Base-by-base conservation (phyloP, 371 early-diverging fungal genomes). In the Cokeromyces recurvatus region DNA sequence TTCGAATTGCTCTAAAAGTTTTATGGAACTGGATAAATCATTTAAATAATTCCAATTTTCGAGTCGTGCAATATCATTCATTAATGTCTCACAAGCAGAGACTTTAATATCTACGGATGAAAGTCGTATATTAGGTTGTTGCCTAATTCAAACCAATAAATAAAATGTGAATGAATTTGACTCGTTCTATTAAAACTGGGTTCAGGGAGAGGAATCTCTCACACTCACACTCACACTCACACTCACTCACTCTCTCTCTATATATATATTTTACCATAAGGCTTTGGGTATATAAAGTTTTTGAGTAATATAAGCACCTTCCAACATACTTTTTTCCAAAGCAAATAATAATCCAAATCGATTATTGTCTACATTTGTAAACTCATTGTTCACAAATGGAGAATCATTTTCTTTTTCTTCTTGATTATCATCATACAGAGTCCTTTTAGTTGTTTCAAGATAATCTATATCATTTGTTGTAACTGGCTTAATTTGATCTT, bases 251-350 rank as follows among this genome's bases (percentile, higher is more conserved):
- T n/a, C n/a, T n/a, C n/a, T n/a, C n/a, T n/a, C n/a, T n/a, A n/a
- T n/a, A n/a, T n/a, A 24, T 25, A 42, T 1, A 4, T 2, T 10
- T 51, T 59, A 62, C 83, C 83, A 83, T 44, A 83, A 46, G 36
- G 71, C 71, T 49, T 72, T 68, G 46, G 83, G 83, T 50, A 83
- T 71, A 64, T 69, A 74, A n/a, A 83, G 55, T 16, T 61, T 55
- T 22, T 61, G 66, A 17, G 83, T 80, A 11, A 83, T 46, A 53
- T 68, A 63, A 14, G 74, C 77, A 7, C 83, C 81, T 19, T 67
- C 55, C 12, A 53, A 45, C 77, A 78, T 80, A 25, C 68, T 73
- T 32, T 56, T 53, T 32, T 66, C 71, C 10, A 80, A 46, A 4
- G 75, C 60, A 3, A 74, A 46, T 48, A 80, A 49, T 7, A 72